Evolutionary conservation across 495 filamentous ascomycete species (phyloP).

Genomic region (Penicillium desertorum): DNA sequence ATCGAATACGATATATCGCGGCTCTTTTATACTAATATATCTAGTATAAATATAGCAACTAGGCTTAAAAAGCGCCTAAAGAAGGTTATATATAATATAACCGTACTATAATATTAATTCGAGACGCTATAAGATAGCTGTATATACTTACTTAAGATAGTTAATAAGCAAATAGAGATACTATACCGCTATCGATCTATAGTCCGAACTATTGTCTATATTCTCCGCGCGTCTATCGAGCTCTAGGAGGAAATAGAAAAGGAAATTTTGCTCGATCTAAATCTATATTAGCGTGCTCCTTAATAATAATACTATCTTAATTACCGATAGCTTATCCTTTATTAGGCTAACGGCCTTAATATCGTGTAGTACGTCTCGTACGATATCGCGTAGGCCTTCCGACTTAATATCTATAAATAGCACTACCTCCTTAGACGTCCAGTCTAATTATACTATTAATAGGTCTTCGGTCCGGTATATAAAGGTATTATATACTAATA

Average conservation of each 20-base stretch:
- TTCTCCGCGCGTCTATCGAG: conserved; percentile 21
- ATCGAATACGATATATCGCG: conserved; percentile 63
- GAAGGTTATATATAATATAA: conserved; percentile 37
- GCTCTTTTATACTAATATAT: conserved; percentile 42
- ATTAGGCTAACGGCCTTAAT: conserved; percentile 35
- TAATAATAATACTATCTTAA: conserved; percentile 14
- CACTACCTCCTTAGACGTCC: conserved; percentile 25
- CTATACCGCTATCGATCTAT: conserved; percentile 9
- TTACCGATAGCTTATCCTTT: conserved; percentile 27
- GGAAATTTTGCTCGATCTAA: conserved; percentile 33
- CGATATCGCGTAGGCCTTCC: conserved; percentile 31
- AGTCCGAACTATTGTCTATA: conserved; percentile 12
- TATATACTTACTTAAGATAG: conserved; percentile 38
- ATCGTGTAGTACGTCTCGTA: conserved; percentile 29
- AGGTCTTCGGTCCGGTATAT: conserved; percentile 1
- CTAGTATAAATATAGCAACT: conserved; percentile 29
- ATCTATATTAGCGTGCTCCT: conserved; percentile 17
- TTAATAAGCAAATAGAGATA: conserved; percentile 46
- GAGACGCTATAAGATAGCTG: conserved; percentile 34
- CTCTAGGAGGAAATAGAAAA: conserved; percentile 38
- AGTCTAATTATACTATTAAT: conserved; percentile 21
- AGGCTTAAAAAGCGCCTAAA: conserved; percentile 33
- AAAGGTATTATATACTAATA: conserved; percentile 24
- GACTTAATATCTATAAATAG: conserved; percentile 32
- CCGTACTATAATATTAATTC: conserved; percentile 37